These are phyloP conservation scores for Microbotryum lychnidis-dioicae DNA, from an alignment of 1,284 basidiomycete species.

Conservation along the genomic window DNA sequence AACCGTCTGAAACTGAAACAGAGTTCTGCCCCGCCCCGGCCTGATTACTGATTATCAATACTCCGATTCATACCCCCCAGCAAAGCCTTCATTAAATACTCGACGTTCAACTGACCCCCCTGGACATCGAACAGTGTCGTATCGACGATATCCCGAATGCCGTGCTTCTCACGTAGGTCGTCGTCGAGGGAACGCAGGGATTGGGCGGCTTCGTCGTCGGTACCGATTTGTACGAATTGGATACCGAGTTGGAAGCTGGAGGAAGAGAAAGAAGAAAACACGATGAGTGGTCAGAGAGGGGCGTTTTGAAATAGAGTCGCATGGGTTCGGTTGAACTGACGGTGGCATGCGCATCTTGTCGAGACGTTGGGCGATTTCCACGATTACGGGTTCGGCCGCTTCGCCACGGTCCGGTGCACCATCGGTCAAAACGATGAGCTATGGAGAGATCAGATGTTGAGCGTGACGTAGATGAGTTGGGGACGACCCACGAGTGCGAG, in stretches of 20 bases:
- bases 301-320: background rate
- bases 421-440: slow-evolving; percentile 6
- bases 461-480: too few relatives aligned
- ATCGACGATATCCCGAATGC: slow-evolving; percentile 31
- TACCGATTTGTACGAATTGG: slow-evolving; percentile 33
- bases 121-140: slow-evolving; percentile 24
- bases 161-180: slow-evolving; percentile 25
- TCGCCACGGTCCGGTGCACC: slow-evolving; percentile 24
- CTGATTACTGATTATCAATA: slow-evolving; percentile 4
- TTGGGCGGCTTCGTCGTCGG: slow-evolving; percentile 20
- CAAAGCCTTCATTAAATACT: slow-evolving; percentile 22
- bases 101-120: background rate
- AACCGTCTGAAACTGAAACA: too few relatives aligned
- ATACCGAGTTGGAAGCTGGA: slow-evolving; percentile 23
- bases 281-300: background rate
- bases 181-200: slow-evolving; percentile 30
- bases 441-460: background rate
- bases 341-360: slow-evolving; percentile 1
- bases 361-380: slow-evolving; percentile 15
- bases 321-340: too few relatives aligned
- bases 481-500: slow-evolving; percentile 5
- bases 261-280: slow-evolving; percentile 1
- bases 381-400: slow-evolving; percentile 26
- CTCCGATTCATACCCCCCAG: slow-evolving; percentile 19
- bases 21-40: too few relatives aligned